Evolutionary conservation across 2,329 filamentous ascomycete species (phyloP), one percentile per base, ranked within the genome.

Genomic region (Acephala macrosclerotiorum): DNA sequence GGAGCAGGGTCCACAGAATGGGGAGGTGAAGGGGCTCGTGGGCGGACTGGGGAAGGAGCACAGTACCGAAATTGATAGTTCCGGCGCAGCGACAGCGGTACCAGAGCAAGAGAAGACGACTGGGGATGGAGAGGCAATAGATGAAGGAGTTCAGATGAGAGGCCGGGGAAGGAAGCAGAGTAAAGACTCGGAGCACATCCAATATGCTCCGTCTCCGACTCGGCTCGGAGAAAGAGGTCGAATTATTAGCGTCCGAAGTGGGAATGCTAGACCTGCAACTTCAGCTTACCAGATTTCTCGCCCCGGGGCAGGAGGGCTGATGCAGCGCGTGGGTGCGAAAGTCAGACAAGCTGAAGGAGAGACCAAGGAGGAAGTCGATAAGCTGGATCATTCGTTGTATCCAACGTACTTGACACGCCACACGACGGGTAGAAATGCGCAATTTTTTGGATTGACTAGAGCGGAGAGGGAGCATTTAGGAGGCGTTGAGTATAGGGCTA

Each of bases 401-500:
- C 72, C 74, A 2, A 36, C 63, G 8, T 75, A 75, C 58, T 67
- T 71, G 45, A 74, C 60, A 22, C 63, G 61, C 56, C 67, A 62
- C 66, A 73, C 71, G 6, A 78, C 83, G 1, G 82, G 82, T 2
- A 80, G 83, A 58, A 87, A 87, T 73, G 82, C 82, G 1, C 83
- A 85, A 65, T 87, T 89, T 65, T 81, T 84, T 70, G 81, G 83
- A 53, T 76, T 89, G 42, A 80, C 80, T 0, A 79, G 79, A 22
- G 80, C 82, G 16, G 85, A 89, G 70, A 81, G 86, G 40, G 84
- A 87, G 60, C 79, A 82, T 33, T 79, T 91, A 0, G 88, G 89
- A 29, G 87, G 88, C 0, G 85, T 83, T 63, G 89, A 91, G 74
- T 90, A 91, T 72, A 83, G 86, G 49, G 88, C 89, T 18, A 80